Evolutionary conservation across 202 grass and related monocot genomes (phyloP).

Genomic region (Zoysia matrella): DNA sequence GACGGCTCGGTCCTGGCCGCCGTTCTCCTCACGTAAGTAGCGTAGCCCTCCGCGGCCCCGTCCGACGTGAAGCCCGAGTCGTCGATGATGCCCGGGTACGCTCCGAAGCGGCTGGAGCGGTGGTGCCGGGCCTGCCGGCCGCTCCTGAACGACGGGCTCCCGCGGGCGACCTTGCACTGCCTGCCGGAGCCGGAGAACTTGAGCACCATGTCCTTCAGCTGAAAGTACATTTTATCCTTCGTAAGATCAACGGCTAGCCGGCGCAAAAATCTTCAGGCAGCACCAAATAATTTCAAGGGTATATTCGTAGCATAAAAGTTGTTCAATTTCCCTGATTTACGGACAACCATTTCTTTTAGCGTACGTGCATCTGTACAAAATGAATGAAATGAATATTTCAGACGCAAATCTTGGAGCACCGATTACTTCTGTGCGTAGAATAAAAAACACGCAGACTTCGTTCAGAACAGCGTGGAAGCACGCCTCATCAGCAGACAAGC

Average conservation of each 20-base stretch:
- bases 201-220: slow-evolving; percentile 99
- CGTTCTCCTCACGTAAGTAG: slow-evolving; percentile 42
- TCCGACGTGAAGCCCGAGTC: slow-evolving; percentile 65
- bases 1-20: slow-evolving; percentile 44
- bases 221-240: slow-evolving; percentile 46
- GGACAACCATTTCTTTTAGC: neutral
- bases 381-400: neutral
- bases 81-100: slow-evolving; percentile 69
- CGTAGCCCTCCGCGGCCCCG: slow-evolving; percentile 57
- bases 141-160: slow-evolving; percentile 58
- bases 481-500: slow-evolving; percentile 1
- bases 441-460: neutral
- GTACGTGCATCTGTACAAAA: neutral
- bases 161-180: slow-evolving; percentile 67
- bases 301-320: neutral
- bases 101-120: slow-evolving; percentile 54
- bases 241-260: slow-evolving; percentile 8
- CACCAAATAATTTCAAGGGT: neutral
- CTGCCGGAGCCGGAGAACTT: slow-evolving; percentile 83
- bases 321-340: neutral
- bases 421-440: neutral
- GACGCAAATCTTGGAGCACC: neutral
- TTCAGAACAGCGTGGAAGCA: neutral
- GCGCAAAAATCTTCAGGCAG: slow-evolving; percentile 1
- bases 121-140: slow-evolving; percentile 71